Percentiles rank a stretch among this genome's conserved stretches.
Conservation (phyloP, 2,329 filamentous ascomycete genomes). For the Coleophoma eucalyptorum region DNA sequence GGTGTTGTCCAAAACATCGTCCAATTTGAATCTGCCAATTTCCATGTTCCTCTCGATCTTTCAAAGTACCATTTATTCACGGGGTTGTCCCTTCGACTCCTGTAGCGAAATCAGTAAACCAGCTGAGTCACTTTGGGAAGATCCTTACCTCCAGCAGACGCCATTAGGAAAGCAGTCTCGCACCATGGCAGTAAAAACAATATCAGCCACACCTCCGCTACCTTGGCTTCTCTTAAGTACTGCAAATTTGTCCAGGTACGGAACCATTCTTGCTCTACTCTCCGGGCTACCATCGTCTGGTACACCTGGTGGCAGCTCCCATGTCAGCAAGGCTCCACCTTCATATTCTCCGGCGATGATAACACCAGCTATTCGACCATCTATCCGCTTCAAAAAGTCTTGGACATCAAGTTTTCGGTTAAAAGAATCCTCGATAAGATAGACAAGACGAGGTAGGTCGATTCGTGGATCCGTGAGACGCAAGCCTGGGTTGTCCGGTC, state of each 20-base stretch:
- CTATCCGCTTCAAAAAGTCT: slow-evolving; percentile 79
- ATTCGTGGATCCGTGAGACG: slow-evolving; percentile 76
- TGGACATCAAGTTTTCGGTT: slow-evolving; percentile 76
- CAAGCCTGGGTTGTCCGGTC: slow-evolving; percentile 54
- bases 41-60: slow-evolving; percentile 76
- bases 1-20: slow-evolving; percentile 98
- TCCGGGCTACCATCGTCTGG: slow-evolving; percentile 48
- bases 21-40: slow-evolving; percentile 81
- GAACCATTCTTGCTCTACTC: slow-evolving; percentile 64
- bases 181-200: slow-evolving; percentile 96
- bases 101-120: not conserved
- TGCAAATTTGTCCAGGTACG: slow-evolving; percentile 96
- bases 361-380: slow-evolving; percentile 78
- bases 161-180: slow-evolving; percentile 82
- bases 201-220: slow-evolving; percentile 86
- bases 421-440: slow-evolving; percentile 94
- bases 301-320: slow-evolving; percentile 71
- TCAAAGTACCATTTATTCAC: slow-evolving; percentile 99
- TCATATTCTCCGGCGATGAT: slow-evolving; percentile 97
- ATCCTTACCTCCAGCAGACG: slow-evolving; percentile 68
- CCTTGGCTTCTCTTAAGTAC: slow-evolving; percentile 87
- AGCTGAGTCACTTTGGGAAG: not conserved
- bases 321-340: slow-evolving; percentile 90
- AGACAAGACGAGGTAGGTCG: slow-evolving; percentile 75
- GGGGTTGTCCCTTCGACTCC: slow-evolving; percentile 79